Percentiles rank a stretch among this genome's conserved stretches.
Conservation (phyloP, 1,139 yeast genomes). For the Yamadazyma atlantica region DNA sequence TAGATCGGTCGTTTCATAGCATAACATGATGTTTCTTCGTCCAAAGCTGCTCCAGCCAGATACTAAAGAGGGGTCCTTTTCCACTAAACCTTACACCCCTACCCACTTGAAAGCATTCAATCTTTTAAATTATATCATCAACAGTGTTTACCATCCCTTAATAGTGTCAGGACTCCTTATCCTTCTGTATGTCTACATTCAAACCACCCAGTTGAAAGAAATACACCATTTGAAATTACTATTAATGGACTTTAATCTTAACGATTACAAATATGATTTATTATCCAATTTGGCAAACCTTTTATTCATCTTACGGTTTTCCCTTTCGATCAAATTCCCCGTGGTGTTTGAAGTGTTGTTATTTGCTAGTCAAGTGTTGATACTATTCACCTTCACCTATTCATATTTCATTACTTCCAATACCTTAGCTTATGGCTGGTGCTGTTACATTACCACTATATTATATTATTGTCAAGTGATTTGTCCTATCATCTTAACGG, state of each 20-base stretch:
- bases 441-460: neutral
- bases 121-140: constrained; percentile 1
- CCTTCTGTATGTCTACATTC: constrained; percentile 2
- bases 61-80: neutral
- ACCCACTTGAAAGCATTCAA: constrained; percentile 7
- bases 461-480: constrained; percentile 7
- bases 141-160: constrained; percentile 6
- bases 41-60: too few relatives aligned
- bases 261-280: constrained; percentile 5
- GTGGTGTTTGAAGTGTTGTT: neutral
- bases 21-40: too few relatives aligned
- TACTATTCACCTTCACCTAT: constrained; percentile 12
- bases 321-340: neutral
- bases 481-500: constrained; percentile 9
- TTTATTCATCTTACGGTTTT: constrained; percentile 9
- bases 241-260: constrained; percentile 1
- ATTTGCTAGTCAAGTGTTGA: constrained; percentile 11
- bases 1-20: too few relatives aligned
- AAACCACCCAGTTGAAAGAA: constrained; percentile 2
- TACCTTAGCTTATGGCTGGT: neutral
- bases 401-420: neutral
- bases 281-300: constrained; percentile 8
- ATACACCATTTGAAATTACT: neutral
- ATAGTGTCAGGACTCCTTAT: constrained; percentile 3
- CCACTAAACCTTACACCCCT: constrained; percentile 2